These are phyloP conservation scores for Scedosporium aurantiacum DNA, from an alignment of 2,329 filamentous ascomycete genomes.

Conservation along the genomic window DNA sequence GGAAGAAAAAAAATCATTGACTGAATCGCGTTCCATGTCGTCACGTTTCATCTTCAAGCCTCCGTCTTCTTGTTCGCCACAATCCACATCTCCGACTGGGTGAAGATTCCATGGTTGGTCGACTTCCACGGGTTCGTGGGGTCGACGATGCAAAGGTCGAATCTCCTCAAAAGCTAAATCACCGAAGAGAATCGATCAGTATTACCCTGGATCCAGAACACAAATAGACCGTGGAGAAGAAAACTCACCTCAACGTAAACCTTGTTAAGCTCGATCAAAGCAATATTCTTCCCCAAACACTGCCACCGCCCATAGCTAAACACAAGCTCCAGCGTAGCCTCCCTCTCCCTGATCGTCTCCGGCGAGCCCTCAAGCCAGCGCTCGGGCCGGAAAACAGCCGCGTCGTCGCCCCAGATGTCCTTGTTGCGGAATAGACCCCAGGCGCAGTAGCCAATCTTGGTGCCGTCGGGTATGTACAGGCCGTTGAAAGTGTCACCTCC, in stretches of 20 bases:
- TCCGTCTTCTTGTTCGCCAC: background rate
- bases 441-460: conserved; percentile 20
- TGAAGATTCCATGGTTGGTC: conserved; percentile 15
- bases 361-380: conserved; percentile 24
- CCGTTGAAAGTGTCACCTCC: conserved; percentile 22
- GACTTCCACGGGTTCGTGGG: conserved; percentile 18
- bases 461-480: conserved; percentile 20
- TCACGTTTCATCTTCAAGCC: too few species aligned
- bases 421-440: conserved; percentile 23
- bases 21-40: too few species aligned
- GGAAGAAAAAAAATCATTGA: too few species aligned
- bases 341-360: conserved; percentile 22
- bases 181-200: background rate
- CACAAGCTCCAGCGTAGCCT: conserved; percentile 24
- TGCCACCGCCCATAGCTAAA: conserved; percentile 28
- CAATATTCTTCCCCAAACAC: conserved; percentile 27
- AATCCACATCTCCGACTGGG: conserved; percentile 10
- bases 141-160: conserved; percentile 16
- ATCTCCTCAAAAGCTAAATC: conserved; percentile 16
- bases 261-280: conserved; percentile 28
- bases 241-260: conserved; percentile 26
- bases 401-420: conserved; percentile 24
- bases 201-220: background rate
- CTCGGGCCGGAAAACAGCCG: conserved; percentile 22
- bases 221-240: background rate